Base-by-base conservation (phyloP, 2,329 filamentous ascomycete genomes). In the Colletotrichum paranaense region DNA sequence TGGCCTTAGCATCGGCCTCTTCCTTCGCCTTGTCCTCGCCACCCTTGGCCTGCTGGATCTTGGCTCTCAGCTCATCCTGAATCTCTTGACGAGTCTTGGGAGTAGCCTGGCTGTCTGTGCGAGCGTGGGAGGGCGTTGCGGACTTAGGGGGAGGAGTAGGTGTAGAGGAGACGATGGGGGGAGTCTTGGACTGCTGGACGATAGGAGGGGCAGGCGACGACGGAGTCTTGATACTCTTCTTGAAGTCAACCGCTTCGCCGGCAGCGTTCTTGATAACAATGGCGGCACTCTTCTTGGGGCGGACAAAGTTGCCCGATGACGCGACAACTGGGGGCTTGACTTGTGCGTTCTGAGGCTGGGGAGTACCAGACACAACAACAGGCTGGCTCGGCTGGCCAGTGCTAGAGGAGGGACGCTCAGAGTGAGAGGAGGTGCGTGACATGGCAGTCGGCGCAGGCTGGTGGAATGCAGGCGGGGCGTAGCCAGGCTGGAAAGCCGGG, bases 211-310 rank as follows among this genome's bases (percentile, higher is more conserved):
- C 87, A 6, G 91, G 88, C 2, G 90, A 90, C 2, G 87, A 84
- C 4, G 90, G 89, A 0, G 89, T 82, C 81, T 90, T 91, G 74
- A 89, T 84, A 67, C 84, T 90, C 80, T 86, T 94, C 80, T 70
- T 73, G 85, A 87, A 89, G 77, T 95, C 91, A 14, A 98, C 86
- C 35, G 91, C 90, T 80, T 97, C 94, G 75, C 95, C 95, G 68
- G 92, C 89, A 35, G 92, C 89, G 79, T 95, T 94, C 87, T 95
- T 97, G 86, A 98, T 98, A 62, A 92, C 88, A 76, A 98, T 93
- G 1, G 93, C 92, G 60, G 91, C 92, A 82, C 90, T 95, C 87
- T 93, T 94, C 81, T 87, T 87, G 24, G 85, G 86, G 78, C 87
- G 90, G 80, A 85, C 81, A 72, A 89, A 88, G 72, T 82, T 83